Evolutionary conservation across 2,329 filamentous ascomycete species (phyloP).

Genomic region (Xylariaceae sp.): DNA sequence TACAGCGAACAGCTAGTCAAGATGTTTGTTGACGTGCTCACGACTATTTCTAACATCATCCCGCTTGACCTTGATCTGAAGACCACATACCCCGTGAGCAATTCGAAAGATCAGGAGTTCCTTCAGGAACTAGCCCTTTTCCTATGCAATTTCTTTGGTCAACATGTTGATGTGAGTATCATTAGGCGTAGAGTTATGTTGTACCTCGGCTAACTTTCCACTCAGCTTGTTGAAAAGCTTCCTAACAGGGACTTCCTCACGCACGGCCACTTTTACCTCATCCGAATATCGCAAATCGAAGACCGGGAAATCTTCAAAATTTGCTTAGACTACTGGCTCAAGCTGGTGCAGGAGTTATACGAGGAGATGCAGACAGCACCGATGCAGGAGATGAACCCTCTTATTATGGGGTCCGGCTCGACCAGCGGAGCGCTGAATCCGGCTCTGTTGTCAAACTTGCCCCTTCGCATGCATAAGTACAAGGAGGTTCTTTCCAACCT

Average conservation of each 20-base stretch:
- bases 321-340: slow-evolving; percentile 98
- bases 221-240: slow-evolving; percentile 86
- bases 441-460: slow-evolving; percentile 82
- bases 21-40: slow-evolving; percentile 98
- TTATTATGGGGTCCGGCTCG: slow-evolving; percentile 76
- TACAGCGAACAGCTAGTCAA: slow-evolving; percentile 96
- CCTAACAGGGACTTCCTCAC: slow-evolving; percentile 94
- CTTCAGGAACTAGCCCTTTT: slow-evolving; percentile 96
- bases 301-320: slow-evolving; percentile 99
- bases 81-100: slow-evolving; percentile 87
- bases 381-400: slow-evolving; percentile 87
- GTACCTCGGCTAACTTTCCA: slow-evolving; percentile 20
- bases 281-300: slow-evolving; percentile 97
- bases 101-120: slow-evolving; percentile 93
- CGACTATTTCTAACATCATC: slow-evolving; percentile 90
- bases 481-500: slow-evolving; percentile 91
- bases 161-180: slow-evolving; percentile 75
- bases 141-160: slow-evolving; percentile 94
- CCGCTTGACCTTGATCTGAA: slow-evolving; percentile 89
- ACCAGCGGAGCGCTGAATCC: slow-evolving; percentile 86
- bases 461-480: slow-evolving; percentile 97
- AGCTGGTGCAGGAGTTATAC: slow-evolving; percentile 95
- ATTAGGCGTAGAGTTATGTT: neutral
- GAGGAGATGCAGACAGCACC: slow-evolving; percentile 98
- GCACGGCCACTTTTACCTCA: slow-evolving; percentile 96